phyloP scores from a whole-genome alignment of 345 rosid genomes.

The Bruguiera sexangula region DNA sequence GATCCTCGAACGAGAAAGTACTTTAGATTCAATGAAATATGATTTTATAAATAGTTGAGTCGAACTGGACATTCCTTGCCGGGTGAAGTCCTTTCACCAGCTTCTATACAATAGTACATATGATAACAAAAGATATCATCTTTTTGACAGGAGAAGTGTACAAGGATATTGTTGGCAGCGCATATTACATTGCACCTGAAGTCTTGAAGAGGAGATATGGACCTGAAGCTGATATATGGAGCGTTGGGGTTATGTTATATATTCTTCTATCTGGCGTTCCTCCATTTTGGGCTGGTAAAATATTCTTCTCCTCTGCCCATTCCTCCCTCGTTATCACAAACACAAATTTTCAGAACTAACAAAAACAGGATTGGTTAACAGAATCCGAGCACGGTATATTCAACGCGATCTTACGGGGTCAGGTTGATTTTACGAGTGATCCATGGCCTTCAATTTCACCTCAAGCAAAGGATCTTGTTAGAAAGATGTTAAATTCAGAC shows the following conservation, averaged over 20 bases:
- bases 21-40: not conserved
- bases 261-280: conserved; percentile 89
- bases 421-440: conserved; percentile 74
- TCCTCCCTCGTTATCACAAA: not conserved
- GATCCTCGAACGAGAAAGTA: not conserved
- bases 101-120: no score
- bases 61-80: no score
- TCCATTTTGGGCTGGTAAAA: conserved; percentile 91
- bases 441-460: conserved; percentile 94
- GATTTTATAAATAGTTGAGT: no score
- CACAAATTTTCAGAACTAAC: not conserved
- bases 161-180: conserved; percentile 70
- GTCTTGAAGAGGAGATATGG: conserved; percentile 87
- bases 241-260: conserved; percentile 75
- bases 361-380: conserved; percentile 17
- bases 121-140: not conserved
- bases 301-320: not conserved
- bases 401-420: conserved; percentile 80
- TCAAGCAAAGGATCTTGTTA: conserved; percentile 85
- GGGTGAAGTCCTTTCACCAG: no score
- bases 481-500: conserved; percentile 85
- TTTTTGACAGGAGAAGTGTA: conserved; percentile 52
- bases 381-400: conserved; percentile 94
- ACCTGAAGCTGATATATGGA: conserved; percentile 76
- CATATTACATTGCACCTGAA: conserved; percentile 94